These are phyloP conservation scores for Alternaria consortialis DNA, from an alignment of 2,329 filamentous ascomycete genomes.

Conservation along the genomic window DNA sequence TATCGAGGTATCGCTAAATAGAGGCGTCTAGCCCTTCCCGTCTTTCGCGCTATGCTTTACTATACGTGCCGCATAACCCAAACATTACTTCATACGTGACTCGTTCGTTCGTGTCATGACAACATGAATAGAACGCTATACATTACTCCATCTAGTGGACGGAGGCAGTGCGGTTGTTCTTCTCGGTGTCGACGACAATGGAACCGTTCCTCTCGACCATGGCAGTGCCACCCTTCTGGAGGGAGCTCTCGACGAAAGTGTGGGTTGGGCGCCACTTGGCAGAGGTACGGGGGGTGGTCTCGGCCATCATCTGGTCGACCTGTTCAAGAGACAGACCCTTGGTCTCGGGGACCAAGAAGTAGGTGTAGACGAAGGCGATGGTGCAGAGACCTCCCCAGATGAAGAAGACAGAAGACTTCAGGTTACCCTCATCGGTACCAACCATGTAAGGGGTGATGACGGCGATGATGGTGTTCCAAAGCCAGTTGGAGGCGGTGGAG, in stretches of 20 bases:
- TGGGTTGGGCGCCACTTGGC: slow-evolving; percentile 66
- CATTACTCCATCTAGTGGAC: not conserved
- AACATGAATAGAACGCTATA: not conserved
- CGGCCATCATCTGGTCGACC: slow-evolving; percentile 86
- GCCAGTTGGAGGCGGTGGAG: slow-evolving; percentile 86
- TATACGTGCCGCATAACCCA: not conserved
- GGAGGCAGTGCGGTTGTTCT: slow-evolving; percentile 5
- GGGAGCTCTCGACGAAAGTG: slow-evolving; percentile 3
- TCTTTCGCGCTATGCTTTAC: not conserved
- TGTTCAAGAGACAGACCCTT: slow-evolving; percentile 80
- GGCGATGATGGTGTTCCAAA: slow-evolving; percentile 58
- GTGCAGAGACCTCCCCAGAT: slow-evolving; percentile 54
- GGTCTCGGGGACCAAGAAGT: slow-evolving; percentile 77
- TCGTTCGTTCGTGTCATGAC: slow-evolving; percentile 1
- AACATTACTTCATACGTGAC: slow-evolving; percentile 4
- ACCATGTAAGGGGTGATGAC: slow-evolving; percentile 77
- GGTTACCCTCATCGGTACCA: slow-evolving; percentile 68
- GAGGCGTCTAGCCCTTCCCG: not conserved
- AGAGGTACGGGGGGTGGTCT: slow-evolving; percentile 77
- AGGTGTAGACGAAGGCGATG: slow-evolving; percentile 70
- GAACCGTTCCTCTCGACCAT: slow-evolving; percentile 6
- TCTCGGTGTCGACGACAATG: slow-evolving; percentile 2
- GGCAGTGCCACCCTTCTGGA: slow-evolving; percentile 2
- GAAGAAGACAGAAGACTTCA: slow-evolving; percentile 63
- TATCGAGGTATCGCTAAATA: slow-evolving; percentile 1